Evolutionary conservation across 495 filamentous ascomycete genomes (phyloP), one percentile per base, ranked within the genome.

Genomic region (Penicillium bovifimosum): DNA sequence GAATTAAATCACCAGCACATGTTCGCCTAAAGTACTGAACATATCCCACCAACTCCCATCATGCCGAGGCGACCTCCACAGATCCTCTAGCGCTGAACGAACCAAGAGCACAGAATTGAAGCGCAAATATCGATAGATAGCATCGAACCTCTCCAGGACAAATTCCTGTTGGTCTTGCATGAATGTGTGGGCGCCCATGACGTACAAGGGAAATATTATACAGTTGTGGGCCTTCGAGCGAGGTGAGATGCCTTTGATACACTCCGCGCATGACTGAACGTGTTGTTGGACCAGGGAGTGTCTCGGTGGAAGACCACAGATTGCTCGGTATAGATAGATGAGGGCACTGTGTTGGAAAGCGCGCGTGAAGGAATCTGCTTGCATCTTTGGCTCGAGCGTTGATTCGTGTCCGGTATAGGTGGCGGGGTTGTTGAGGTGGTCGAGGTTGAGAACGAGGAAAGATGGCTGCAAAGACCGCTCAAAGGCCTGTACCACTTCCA

Each of bases 231-330:
- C 58, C 28, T 60, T 60, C 6, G 48, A 57, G 14, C 28, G 38
- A 10, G 34, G 38, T n/a, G 49, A 53, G n/a, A 60, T 53, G 9
- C 31, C 45, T 18, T 50, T 56, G 34, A 60, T 60, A n/a, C 43
- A 53, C 18, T 41, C 54, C 26, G 53, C 41, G 13, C 53, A 60
- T 6, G 38, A 57, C 5, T 53, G 50, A 0, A 60, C 58, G 35
- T 60, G 58, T 16, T 60, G 58, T 17, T 60, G 58, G 1, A 60
- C 58, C n/a, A 60, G 43, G 16, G 9, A 42, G 34, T 60, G 58
- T 1, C 58, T 41, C 9, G 58, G 42, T 3, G 58, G 54, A 17
- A 60, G 35, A 1, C 58, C 58, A 36, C 58, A 57, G 5, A 60
- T 38, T n/a, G 58, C 54, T 8, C 58, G 58, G 40, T 60, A 60